Conservation (phyloP, 2,329 filamentous ascomycete genomes). For the Trichophyton schoenleinii region DNA sequence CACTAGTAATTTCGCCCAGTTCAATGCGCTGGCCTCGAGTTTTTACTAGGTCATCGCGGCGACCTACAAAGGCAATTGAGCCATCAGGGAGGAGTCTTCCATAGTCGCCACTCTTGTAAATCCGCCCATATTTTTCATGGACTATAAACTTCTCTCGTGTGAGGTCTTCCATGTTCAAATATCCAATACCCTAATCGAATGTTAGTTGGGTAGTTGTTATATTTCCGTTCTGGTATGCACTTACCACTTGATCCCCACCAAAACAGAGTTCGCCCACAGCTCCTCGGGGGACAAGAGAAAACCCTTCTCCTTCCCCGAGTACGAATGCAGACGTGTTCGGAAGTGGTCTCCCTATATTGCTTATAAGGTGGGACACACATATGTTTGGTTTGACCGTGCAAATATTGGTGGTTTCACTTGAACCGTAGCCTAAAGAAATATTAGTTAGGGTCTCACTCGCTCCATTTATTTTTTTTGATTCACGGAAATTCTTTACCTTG, state of each 20-base stretch:
- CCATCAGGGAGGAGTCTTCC: conserved; percentile 68
- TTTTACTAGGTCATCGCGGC: conserved; percentile 70
- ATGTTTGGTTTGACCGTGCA: conserved; percentile 60
- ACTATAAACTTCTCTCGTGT: conserved; percentile 56
- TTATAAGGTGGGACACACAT: conserved; percentile 44
- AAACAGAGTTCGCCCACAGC: conserved; percentile 76
- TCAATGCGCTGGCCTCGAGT: conserved; percentile 70
- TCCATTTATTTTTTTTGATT: neutral
- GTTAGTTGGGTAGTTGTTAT: conserved; percentile 7
- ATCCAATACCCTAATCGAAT: conserved; percentile 44
- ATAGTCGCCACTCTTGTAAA: conserved; percentile 75
- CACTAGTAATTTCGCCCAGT: conserved; percentile 58
- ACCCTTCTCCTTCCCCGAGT: conserved; percentile 31
- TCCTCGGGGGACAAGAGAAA: conserved; percentile 52
- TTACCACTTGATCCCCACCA: conserved; percentile 66
- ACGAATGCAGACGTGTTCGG: conserved; percentile 66
- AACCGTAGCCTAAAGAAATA: conserved; percentile 51
- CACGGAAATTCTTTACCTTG: conserved; percentile 40
- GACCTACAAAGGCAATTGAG: conserved; percentile 58
- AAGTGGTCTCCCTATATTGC: conserved; percentile 65
- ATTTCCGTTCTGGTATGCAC: conserved; percentile 6
- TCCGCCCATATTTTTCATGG: conserved; percentile 54
- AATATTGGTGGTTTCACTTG: conserved; percentile 78
- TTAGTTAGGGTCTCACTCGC: too few species aligned
- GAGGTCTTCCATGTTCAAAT: conserved; percentile 52